Evolutionary conservation across 176 grass and related monocot species (phyloP).

Genomic region (Stipa capillata): DNA sequence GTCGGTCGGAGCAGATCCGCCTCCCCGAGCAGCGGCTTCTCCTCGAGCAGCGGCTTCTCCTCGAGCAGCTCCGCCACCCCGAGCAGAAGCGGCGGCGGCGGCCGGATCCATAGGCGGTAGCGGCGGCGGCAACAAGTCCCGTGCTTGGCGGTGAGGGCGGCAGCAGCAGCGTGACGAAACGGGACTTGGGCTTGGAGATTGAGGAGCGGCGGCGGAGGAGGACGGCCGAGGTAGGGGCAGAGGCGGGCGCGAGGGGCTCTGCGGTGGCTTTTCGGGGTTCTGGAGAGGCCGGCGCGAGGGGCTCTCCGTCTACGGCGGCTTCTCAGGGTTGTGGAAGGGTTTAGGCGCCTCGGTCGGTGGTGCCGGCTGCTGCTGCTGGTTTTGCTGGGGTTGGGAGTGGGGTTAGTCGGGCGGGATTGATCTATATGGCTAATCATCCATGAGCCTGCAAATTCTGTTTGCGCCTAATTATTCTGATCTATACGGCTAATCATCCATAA

Average conservation of each 20-base stretch:
- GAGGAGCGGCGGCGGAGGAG: constrained; percentile 61
- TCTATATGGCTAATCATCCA: too few relatives aligned
- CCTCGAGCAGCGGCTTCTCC: too few relatives aligned
- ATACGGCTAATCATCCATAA: too few relatives aligned
- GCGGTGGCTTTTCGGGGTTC: constrained; percentile 14
- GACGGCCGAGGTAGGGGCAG: neutral
- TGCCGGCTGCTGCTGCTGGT: neutral
- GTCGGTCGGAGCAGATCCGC: too few relatives aligned
- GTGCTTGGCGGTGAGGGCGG: neutral
- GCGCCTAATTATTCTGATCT: too few relatives aligned
- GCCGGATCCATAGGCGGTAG: too few relatives aligned
- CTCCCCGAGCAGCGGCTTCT: too few relatives aligned
- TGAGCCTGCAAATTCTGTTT: too few relatives aligned
- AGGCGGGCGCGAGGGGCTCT: constrained; percentile 21
- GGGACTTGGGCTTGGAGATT: constrained; percentile 60
- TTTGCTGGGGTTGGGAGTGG: neutral
- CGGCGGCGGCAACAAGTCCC: too few relatives aligned
- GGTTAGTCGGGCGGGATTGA: constrained; percentile 25
- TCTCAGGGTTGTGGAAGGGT: constrained; percentile 19
- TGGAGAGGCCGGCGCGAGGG: neutral
- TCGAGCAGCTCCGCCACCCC: too few relatives aligned
- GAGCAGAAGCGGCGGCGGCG: too few relatives aligned
- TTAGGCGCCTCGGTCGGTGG: neutral
- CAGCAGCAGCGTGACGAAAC: constrained; percentile 54
- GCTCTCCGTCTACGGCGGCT: neutral